Evolutionary conservation across 495 filamentous ascomycete species (phyloP).

Genomic region (Cercophora newfieldiana): DNA sequence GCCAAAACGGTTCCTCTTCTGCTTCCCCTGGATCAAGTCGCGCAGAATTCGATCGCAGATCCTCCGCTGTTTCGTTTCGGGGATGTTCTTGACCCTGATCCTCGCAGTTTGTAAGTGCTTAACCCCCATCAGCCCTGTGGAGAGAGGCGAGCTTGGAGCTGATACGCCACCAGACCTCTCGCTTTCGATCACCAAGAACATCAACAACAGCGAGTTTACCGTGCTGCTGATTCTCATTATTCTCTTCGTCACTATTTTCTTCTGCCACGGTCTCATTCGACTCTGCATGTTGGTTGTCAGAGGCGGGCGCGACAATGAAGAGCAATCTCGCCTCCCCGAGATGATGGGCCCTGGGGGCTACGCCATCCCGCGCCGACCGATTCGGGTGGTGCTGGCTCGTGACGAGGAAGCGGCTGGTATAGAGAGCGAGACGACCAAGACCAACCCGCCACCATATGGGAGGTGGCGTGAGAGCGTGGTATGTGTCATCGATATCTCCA

Average conservation of each 20-base stretch:
- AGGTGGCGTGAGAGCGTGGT: slow-evolving; percentile 81
- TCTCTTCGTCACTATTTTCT: slow-evolving; percentile 69
- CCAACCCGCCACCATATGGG: slow-evolving; percentile 84
- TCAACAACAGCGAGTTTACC: slow-evolving; percentile 63
- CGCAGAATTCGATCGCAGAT: slow-evolving; percentile 55
- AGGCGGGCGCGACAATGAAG: slow-evolving; percentile 32
- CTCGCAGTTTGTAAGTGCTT: slow-evolving; percentile 59
- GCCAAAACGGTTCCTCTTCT: slow-evolving; percentile 48
- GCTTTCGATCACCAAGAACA: slow-evolving; percentile 60
- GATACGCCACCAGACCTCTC: slow-evolving; percentile 57
- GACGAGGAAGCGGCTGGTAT: slow-evolving; percentile 62
- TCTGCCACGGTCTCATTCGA: slow-evolving; percentile 73
- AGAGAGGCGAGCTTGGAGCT: neutral
- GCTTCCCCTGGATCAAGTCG: slow-evolving; percentile 55
- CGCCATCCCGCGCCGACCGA: slow-evolving; percentile 61
- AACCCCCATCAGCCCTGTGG: neutral
- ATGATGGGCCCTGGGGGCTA: slow-evolving; percentile 55
- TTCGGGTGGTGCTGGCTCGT: slow-evolving; percentile 60
- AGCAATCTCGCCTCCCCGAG: slow-evolving; percentile 33
- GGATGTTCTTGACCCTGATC: slow-evolving; percentile 52
- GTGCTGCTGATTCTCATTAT: slow-evolving; percentile 76
- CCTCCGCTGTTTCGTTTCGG: slow-evolving; percentile 58
- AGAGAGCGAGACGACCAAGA: slow-evolving; percentile 52
- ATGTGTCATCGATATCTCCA: slow-evolving; percentile 39
- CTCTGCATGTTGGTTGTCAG: slow-evolving; percentile 63